phyloP scores from a whole-genome alignment of 2,329 filamentous ascomycete species.

The Microsporum canis region DNA sequence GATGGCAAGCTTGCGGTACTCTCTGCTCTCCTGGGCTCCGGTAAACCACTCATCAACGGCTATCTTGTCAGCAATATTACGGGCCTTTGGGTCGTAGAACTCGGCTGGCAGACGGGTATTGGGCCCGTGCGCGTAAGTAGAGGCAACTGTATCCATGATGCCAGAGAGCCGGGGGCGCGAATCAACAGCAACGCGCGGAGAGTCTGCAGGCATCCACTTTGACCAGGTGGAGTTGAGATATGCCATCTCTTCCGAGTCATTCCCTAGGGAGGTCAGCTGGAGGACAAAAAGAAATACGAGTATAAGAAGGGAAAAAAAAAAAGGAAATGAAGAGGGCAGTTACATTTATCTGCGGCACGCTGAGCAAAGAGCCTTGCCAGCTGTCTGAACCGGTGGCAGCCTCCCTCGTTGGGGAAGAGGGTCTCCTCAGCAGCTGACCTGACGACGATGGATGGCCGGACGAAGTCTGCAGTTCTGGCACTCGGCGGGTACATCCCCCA shows the following conservation, averaged over 20 bases:
- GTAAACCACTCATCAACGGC: conserved; percentile 86
- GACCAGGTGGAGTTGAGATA: conserved; percentile 67
- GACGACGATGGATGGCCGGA: conserved; percentile 54
- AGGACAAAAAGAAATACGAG: not conserved
- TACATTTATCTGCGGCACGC: conserved; percentile 56
- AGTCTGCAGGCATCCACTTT: conserved; percentile 71
- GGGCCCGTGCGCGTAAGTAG: conserved; percentile 72
- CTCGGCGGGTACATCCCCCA: conserved; percentile 59
- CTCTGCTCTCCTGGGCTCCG: conserved; percentile 70
- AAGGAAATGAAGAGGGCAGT: not conserved
- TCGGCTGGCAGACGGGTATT: conserved; percentile 66
- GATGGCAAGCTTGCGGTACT: conserved; percentile 84
- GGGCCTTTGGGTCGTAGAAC: conserved; percentile 71
- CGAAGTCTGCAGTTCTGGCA: conserved; percentile 42
- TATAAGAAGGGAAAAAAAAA: not conserved
- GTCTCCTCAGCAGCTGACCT: conserved; percentile 61
- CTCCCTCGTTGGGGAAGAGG: conserved; percentile 65
- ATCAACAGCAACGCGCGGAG: conserved; percentile 64
- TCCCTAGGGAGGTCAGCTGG: conserved; percentile 35
- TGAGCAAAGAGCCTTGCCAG: conserved; percentile 60
- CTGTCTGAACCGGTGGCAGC: conserved; percentile 60
- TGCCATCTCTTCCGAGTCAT: conserved; percentile 65
- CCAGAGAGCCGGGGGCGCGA: conserved; percentile 73
- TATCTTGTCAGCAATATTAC: conserved; percentile 58
- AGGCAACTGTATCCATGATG: conserved; percentile 89